These are phyloP conservation scores for Oidiodendron maius DNA, from an alignment of 495 filamentous ascomycete species.

Conservation along the genomic window DNA sequence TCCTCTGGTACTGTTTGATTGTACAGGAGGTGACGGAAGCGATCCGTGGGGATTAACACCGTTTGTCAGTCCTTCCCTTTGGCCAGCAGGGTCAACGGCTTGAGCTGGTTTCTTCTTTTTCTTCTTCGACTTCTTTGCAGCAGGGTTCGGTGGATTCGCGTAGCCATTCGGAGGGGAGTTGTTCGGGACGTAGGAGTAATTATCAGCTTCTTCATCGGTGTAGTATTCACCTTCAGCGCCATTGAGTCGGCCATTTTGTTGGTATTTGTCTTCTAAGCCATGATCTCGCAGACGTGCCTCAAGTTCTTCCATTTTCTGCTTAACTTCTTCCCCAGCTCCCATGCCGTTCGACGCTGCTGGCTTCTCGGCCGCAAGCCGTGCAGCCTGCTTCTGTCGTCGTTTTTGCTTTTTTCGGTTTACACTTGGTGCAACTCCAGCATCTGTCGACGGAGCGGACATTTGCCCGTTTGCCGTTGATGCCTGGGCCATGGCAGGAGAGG, in stretches of 20 bases:
- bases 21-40: slow-evolving; percentile 15
- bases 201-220: slow-evolving; percentile 37
- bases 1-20: slow-evolving; percentile 31
- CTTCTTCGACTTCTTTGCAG: slow-evolving; percentile 56
- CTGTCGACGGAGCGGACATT: slow-evolving; percentile 6
- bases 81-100: background rate
- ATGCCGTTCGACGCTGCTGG: slow-evolving; percentile 12
- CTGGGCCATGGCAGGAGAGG: slow-evolving; percentile 40
- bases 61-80: slow-evolving; percentile 20
- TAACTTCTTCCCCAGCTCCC: slow-evolving; percentile 3
- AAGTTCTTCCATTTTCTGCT: slow-evolving; percentile 20
- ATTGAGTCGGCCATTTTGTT: slow-evolving; percentile 20
- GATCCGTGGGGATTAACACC: slow-evolving; percentile 19
- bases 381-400: slow-evolving; percentile 69
- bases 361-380: slow-evolving; percentile 58
- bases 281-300: slow-evolving; percentile 21
- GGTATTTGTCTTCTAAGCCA: slow-evolving; percentile 15
- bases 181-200: slow-evolving; percentile 32
- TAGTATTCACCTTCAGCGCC: slow-evolving; percentile 36
- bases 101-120: slow-evolving; percentile 48
- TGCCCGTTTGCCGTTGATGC: slow-evolving; percentile 22
- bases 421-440: slow-evolving; percentile 18
- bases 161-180: slow-evolving; percentile 22
- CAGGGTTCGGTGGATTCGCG: slow-evolving; percentile 19
- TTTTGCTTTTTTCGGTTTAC: slow-evolving; percentile 95